phyloP scores from a whole-genome alignment of 2,329 filamentous ascomycete genomes.

The Septoria linicola region DNA sequence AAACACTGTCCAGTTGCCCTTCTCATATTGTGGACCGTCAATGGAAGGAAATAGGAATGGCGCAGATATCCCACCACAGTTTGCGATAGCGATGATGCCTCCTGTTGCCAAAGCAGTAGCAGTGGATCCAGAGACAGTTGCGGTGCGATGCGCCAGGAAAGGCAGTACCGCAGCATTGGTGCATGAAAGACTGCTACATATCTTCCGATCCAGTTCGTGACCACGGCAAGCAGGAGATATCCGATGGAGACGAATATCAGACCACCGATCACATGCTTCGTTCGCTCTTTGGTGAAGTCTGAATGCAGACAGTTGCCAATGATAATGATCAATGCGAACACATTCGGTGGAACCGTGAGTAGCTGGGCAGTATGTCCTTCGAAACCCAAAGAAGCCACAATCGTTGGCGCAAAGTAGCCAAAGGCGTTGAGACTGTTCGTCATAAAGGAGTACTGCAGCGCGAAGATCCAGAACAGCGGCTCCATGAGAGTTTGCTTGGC shows the following conservation, averaged over 20 bases:
- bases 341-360: conserved; percentile 4
- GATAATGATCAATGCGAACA: conserved; percentile 2
- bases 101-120: not conserved
- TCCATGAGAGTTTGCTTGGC: not conserved
- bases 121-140: not conserved
- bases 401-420: conserved; percentile 1
- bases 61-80: not conserved
- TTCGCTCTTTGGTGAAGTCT: not conserved
- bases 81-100: not conserved
- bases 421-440: not conserved
- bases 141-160: not conserved
- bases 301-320: not conserved
- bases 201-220: not conserved
- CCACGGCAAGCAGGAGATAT: not conserved
- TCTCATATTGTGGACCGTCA: not conserved
- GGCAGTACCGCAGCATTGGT: not conserved
- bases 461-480: not conserved
- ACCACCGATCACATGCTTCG: not conserved
- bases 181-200: not conserved
- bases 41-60: not conserved
- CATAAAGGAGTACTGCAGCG: not conserved
- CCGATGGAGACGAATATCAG: not conserved
- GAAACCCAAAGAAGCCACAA: conserved; percentile 6
- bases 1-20: not conserved
- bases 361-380: conserved; percentile 1